Evolutionary conservation across 306 rosid genomes (phyloP).

Genomic region (Lagenaria siceraria): DNA sequence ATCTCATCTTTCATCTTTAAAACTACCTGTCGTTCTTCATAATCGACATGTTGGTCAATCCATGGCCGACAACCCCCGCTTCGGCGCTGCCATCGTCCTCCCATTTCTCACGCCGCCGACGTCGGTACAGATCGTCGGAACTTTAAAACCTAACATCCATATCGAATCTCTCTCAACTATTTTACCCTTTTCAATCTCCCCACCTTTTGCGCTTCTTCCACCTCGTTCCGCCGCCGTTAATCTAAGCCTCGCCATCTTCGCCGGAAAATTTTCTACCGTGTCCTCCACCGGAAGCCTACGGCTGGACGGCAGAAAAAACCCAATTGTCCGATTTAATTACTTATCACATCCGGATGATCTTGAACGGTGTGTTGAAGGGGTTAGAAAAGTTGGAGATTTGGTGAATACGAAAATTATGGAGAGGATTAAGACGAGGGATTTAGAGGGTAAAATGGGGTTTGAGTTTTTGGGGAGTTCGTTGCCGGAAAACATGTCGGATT

Average conservation of each 20-base stretch:
- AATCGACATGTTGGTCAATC: conserved; percentile 12
- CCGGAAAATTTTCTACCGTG: not conserved
- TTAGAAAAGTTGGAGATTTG: not conserved
- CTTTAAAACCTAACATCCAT: not conserved
- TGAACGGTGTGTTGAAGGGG: not conserved
- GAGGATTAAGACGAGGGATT: not conserved
- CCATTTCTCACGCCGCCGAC: not conserved
- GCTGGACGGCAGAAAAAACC: not conserved
- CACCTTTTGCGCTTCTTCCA: not conserved
- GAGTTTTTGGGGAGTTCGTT: not conserved
- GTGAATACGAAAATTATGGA: not conserved
- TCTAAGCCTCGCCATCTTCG: not conserved
- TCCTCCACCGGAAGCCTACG: not conserved
- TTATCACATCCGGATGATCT: not conserved
- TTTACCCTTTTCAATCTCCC: not conserved
- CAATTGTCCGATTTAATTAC: not conserved
- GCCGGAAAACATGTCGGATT: conserved; percentile 1
- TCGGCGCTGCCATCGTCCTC: not conserved
- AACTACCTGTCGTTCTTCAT: conserved; percentile 1
- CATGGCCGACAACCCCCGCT: conserved; percentile 15
- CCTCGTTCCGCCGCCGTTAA: not conserved
- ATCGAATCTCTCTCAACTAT: not conserved
- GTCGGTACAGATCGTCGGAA: not conserved
- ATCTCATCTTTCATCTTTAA: conserved; percentile 10
- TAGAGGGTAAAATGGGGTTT: not conserved